Percentiles rank a stretch among this genome's conserved stretches.
phyloP scores from a whole-genome alignment of 805 yeast species.

The Ogataea nonfermentans region DNA sequence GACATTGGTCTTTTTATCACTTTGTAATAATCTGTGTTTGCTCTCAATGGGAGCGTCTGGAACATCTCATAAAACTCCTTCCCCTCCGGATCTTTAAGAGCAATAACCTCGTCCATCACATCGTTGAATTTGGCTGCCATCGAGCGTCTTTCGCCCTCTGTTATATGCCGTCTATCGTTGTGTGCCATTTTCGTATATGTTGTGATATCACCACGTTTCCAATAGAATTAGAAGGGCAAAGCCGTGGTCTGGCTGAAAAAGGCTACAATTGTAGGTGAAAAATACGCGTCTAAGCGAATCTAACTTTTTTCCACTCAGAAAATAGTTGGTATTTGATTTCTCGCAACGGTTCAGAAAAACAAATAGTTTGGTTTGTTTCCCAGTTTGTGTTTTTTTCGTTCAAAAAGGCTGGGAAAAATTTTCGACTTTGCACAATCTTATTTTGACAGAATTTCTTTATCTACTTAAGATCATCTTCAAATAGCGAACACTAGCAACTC shows the following conservation, averaged over 20 bases:
- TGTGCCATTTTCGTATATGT: conserved; percentile 11
- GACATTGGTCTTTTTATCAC: conserved; percentile 80
- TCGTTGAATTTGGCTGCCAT: conserved; percentile 18
- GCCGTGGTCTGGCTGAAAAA: conserved; percentile 2
- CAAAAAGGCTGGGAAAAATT: conserved; percentile 8
- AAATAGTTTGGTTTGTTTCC: conserved; percentile 3
- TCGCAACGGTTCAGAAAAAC: conserved; percentile 9
- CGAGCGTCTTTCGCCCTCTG: conserved; percentile 21
- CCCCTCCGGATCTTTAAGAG: conserved; percentile 29
- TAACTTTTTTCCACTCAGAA: conserved; percentile 2
- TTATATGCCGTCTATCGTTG: conserved; percentile 8
- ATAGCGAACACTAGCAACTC: not conserved
- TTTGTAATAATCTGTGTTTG: conserved; percentile 76
- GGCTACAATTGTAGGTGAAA: conserved; percentile 2
- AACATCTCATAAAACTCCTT: conserved; percentile 41
- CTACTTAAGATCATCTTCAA: not conserved
- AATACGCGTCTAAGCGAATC: conserved; percentile 2
- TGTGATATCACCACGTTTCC: conserved; percentile 4
- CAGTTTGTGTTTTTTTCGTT: conserved; percentile 6
- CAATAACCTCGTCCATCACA: conserved; percentile 24
- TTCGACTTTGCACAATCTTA: conserved; percentile 11
- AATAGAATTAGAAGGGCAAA: conserved; percentile 1
- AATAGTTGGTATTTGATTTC: conserved; percentile 7
- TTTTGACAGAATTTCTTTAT: conserved; percentile 9
- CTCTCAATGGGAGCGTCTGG: conserved; percentile 70